Percentiles rank a stretch among this genome's conserved stretches.
Conservation (phyloP, 1,139 yeast genomes). For the Kodamaea derodonti region DNA sequence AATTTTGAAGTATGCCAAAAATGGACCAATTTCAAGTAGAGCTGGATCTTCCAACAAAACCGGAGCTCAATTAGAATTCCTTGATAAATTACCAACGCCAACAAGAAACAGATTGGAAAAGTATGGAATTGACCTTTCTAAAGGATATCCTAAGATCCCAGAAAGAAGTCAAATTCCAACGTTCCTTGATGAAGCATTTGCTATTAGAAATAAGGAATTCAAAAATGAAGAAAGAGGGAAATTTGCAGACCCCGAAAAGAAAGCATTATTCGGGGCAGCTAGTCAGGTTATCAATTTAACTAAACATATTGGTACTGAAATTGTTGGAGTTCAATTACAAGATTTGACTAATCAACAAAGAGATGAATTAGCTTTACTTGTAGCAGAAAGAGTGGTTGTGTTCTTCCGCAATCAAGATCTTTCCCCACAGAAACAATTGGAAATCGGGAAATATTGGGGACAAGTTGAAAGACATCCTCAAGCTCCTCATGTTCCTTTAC, state of each 20-base stretch:
- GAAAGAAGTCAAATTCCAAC: slow-evolving; percentile 36
- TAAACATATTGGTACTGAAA: slow-evolving; percentile 50
- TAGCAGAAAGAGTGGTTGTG: slow-evolving; percentile 49
- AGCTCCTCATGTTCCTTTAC: slow-evolving; percentile 29
- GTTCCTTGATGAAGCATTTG: slow-evolving; percentile 48
- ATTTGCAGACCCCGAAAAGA: slow-evolving; percentile 52
- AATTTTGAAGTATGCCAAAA: background rate
- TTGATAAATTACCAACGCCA: slow-evolving; percentile 31
- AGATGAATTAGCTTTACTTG: slow-evolving; percentile 43
- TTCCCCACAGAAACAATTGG: slow-evolving; percentile 40
- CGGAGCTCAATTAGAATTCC: slow-evolving; percentile 6
- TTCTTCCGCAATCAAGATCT: slow-evolving; percentile 45
- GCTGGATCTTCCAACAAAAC: background rate
- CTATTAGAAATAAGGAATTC: slow-evolving; percentile 40
- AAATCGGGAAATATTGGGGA: slow-evolving; percentile 43
- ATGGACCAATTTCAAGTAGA: background rate
- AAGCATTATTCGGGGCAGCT: slow-evolving; percentile 50
- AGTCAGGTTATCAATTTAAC: slow-evolving; percentile 44
- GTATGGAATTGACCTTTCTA: slow-evolving; percentile 36
- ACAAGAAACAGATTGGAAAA: slow-evolving; percentile 29
- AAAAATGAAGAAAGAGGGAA: slow-evolving; percentile 45
- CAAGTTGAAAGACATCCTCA: slow-evolving; percentile 38
- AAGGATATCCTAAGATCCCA: slow-evolving; percentile 41
- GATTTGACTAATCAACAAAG: slow-evolving; percentile 48
- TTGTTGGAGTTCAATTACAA: slow-evolving; percentile 49